Base-by-base conservation (phyloP, 2,329 filamentous ascomycete species). In the Cladobotryum protrusum region DNA sequence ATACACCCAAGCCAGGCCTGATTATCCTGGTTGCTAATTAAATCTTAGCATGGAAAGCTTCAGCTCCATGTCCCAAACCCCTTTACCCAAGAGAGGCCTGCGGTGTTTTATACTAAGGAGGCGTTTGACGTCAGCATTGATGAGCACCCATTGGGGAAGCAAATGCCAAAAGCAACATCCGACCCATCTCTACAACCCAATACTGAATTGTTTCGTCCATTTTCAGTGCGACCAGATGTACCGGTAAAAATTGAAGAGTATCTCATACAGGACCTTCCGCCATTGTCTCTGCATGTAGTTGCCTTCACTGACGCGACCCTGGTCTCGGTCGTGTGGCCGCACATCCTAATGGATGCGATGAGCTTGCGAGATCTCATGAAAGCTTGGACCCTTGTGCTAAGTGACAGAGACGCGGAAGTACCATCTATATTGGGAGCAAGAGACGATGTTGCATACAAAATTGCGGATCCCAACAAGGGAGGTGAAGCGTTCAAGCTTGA, bases 271-370 rank as follows among this genome's bases (percentile, higher is more conserved):
- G 74, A 77, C 54, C 58, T 56, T 14, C 75, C 75, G 0, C 72
- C 72, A 55, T 58, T 79, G 3, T 66, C 66, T 3, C 59, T 79
- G 4, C 73, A 76, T 52, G 62, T 79, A 39, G 67, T 69, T 3
- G 68, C 69, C 0, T 79, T 79, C 56, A 58, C 55, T 3, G 72
- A 81, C 49, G 70, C 72, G 0, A 79, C 76, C 0, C 58, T 79
- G 0, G 63, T 80, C 3, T 63, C 65, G 1, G 53, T 79, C 1
- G 62, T 61, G 3, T 76, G 68, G 62, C 67, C 71, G 3, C 77
- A 80, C 57, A 70, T 68, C 0, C 54, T 77, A 2, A 67, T 71
- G 48, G 77, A 79, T 55, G 71, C 65, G 3, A 65, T 74, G 53
- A 76, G 72, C 3, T 62, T 63, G 33, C 56, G 60, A 7, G 67